Conservation (phyloP, 768 basidiomycete genomes). For the Atractiella rhizophila region DNA sequence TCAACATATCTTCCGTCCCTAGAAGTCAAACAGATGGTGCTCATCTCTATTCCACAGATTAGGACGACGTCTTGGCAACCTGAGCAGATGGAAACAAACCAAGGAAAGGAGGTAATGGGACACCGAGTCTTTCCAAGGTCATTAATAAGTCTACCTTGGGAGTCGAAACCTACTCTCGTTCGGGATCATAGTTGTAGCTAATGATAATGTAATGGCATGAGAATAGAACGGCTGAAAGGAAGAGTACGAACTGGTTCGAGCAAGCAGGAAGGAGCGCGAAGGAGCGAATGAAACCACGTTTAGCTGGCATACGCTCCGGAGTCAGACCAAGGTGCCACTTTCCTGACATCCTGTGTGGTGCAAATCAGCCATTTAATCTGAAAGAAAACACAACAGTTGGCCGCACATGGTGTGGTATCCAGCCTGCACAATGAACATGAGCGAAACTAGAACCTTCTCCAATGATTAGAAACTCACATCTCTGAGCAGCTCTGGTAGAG, state of each 20-base stretch:
- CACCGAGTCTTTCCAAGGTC: neutral
- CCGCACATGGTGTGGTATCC: too few species aligned
- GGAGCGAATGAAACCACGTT: constrained; percentile 10
- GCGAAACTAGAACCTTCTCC: too few species aligned
- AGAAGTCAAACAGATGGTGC: neutral
- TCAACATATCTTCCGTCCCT: constrained; percentile 1
- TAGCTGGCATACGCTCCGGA: constrained; percentile 7
- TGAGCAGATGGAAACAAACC: constrained; percentile 13
- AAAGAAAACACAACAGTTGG: too few species aligned
- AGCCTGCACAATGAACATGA: too few species aligned
- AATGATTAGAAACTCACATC: constrained; percentile 19
- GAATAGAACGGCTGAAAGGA: too few species aligned
- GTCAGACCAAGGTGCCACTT: constrained; percentile 20
- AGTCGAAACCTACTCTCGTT: too few species aligned
- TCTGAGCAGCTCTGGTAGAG: constrained; percentile 17
- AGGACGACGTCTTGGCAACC: too few species aligned
- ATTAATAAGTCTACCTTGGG: constrained; percentile 8
- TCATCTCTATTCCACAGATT: constrained; percentile 3
- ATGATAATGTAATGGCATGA: too few species aligned
- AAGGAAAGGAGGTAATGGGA: constrained; percentile 3
- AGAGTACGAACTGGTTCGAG: too few species aligned
- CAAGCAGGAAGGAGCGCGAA: constrained; percentile 10
- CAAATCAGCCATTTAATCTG: too few species aligned
- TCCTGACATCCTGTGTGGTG: constrained; percentile 14
- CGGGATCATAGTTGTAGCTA: too few species aligned